Percentiles rank a stretch among this genome's conserved stretches.
Conservation (phyloP, 768 basidiomycete species). For the Cantharellus cinnabarinus region DNA sequence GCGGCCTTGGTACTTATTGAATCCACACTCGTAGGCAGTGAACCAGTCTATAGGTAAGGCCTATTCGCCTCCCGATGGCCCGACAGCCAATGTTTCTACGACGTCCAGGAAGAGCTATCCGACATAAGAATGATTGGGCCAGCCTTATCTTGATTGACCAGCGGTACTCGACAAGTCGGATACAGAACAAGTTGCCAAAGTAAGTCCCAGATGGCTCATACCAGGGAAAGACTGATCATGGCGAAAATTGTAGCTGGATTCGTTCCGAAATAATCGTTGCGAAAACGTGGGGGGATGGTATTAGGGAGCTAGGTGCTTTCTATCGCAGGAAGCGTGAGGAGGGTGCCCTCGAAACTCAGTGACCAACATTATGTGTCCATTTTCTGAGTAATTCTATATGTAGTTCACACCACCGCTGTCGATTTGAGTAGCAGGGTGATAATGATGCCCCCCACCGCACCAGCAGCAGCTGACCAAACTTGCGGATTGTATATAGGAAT, state of each 20-base stretch:
- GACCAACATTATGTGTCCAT: not conserved
- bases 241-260: conserved; percentile 39
- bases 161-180: conserved; percentile 49
- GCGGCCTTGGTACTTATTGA: conserved; percentile 9
- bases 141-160: conserved; percentile 70
- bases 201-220: not conserved
- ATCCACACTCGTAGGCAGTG: conserved; percentile 37
- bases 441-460: too few species aligned
- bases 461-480: too few species aligned
- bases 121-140: conserved; percentile 83
- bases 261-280: conserved; percentile 36
- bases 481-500: too few species aligned
- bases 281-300: conserved; percentile 48
- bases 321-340: conserved; percentile 21
- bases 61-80: not conserved
- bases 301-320: conserved; percentile 48
- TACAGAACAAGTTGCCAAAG: conserved; percentile 60
- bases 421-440: too few species aligned
- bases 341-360: not conserved
- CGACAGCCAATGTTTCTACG: not conserved
- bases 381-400: too few species aligned
- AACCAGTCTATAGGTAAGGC: conserved; percentile 87
- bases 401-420: too few species aligned
- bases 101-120: conserved; percentile 65
- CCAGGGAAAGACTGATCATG: not conserved